Conservation (phyloP, 306 rosid genomes). For the Cyclanthera cordifolia region DNA sequence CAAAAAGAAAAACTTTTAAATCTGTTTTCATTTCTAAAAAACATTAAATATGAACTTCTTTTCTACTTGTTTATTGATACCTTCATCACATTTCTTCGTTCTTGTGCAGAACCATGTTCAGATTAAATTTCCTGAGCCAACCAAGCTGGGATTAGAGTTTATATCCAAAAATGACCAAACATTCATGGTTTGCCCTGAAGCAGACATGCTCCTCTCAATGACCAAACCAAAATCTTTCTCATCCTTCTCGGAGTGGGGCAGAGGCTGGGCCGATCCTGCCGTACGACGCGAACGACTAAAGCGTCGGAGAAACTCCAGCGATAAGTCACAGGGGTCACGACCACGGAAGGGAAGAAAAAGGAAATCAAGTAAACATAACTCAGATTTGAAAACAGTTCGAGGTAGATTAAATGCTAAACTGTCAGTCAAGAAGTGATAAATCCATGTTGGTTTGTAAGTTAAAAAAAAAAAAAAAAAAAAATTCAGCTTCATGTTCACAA, state of each 20-base stretch:
- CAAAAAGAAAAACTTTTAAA: too few species aligned
- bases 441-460: neutral
- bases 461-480: too few species aligned
- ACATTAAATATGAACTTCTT: neutral
- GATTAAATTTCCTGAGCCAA: constrained; percentile 53
- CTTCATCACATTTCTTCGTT: constrained; percentile 4
- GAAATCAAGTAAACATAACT: constrained; percentile 25
- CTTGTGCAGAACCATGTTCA: constrained; percentile 59
- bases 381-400: constrained; percentile 37
- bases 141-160: constrained; percentile 57
- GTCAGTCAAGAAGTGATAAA: neutral
- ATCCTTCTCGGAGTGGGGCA: constrained; percentile 76
- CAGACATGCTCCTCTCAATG: constrained; percentile 66
- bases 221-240: constrained; percentile 40
- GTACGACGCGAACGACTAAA: constrained; percentile 72
- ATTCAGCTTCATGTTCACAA: neutral
- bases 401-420: constrained; percentile 49
- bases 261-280: constrained; percentile 94
- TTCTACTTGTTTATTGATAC: neutral
- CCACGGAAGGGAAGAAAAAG: constrained; percentile 10
- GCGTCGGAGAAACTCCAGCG: constrained; percentile 18
- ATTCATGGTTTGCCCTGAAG: constrained; percentile 64
- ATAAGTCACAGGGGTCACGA: constrained; percentile 13
- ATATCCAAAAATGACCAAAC: constrained; percentile 28
- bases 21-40: neutral